Conservation (phyloP, 1,139 yeast genomes). For the Insectozyma bohioensis region DNA sequence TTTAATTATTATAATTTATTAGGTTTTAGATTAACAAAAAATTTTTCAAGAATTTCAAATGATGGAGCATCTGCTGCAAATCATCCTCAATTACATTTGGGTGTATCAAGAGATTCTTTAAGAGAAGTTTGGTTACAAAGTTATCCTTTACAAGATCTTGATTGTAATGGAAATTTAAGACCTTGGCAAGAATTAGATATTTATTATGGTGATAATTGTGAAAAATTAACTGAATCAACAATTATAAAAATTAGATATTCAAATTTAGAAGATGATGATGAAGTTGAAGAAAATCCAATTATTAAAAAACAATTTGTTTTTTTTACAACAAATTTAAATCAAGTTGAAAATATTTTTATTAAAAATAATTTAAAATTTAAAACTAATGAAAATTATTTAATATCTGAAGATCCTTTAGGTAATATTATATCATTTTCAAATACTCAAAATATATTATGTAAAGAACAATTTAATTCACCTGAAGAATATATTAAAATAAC, state of each 20-base stretch:
- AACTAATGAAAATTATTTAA: constrained; percentile 21
- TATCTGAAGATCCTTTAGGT: constrained; percentile 56
- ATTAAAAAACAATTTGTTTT: constrained; percentile 43
- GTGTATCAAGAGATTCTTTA: constrained; percentile 63
- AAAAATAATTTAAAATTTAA: constrained; percentile 19
- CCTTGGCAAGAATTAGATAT: constrained; percentile 60
- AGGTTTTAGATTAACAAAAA: constrained; percentile 60
- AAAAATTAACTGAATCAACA: constrained; percentile 28
- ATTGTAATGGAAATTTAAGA: constrained; percentile 44
- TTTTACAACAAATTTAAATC: constrained; percentile 50
- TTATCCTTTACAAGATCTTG: constrained; percentile 57
- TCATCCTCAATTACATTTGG: constrained; percentile 37
- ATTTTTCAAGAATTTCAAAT: constrained; percentile 49
- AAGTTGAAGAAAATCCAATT: constrained; percentile 19
- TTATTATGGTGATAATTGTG: constrained; percentile 50
- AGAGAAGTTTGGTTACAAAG: constrained; percentile 72
- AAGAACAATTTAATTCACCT: constrained; percentile 26
- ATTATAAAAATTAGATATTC: constrained; percentile 59
- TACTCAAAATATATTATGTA: constrained; percentile 29
- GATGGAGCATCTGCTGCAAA: constrained; percentile 33
- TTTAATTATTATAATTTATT: constrained; percentile 53
- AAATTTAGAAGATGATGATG: constrained; percentile 22
- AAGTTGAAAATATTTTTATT: constrained; percentile 35
- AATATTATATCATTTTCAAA: constrained; percentile 48
- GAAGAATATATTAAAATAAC: constrained; percentile 23